Evolutionary conservation across 2,329 filamentous ascomycete species (phyloP).

Genomic region (Juglanconis oblonga): DNA sequence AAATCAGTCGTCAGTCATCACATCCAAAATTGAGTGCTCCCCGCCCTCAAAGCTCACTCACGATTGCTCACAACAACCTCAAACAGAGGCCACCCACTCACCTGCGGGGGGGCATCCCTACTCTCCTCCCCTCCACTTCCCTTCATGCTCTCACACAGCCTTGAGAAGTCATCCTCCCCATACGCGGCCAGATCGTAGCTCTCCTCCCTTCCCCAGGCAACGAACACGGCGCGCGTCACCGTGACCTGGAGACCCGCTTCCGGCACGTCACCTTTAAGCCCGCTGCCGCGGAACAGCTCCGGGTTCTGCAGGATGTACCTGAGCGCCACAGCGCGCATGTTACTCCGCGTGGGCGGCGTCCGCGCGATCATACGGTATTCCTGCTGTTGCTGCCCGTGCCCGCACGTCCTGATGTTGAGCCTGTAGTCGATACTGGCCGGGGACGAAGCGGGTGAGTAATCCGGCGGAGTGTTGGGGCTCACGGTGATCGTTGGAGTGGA

Average conservation of each 20-base stretch:
- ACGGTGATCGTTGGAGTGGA: slow-evolving; percentile 1
- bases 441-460: neutral
- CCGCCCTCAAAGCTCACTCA: neutral
- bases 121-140: neutral
- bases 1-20: neutral
- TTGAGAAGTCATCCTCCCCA: slow-evolving; percentile 11
- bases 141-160: slow-evolving; percentile 3
- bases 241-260: neutral
- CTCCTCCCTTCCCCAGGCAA: neutral
- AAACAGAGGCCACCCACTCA: slow-evolving; percentile 6
- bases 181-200: slow-evolving; percentile 14
- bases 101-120: neutral
- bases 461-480: neutral
- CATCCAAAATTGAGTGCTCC: no score
- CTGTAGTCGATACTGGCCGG: slow-evolving; percentile 11
- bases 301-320: slow-evolving; percentile 3
- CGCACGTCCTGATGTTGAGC: slow-evolving; percentile 9
- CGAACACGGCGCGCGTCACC: slow-evolving; percentile 11
- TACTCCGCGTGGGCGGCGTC: slow-evolving; percentile 8
- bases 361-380: slow-evolving; percentile 11
- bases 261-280: neutral
- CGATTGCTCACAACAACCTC: slow-evolving; percentile 8
- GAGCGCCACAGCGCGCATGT: slow-evolving; percentile 12
- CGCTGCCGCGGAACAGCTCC: neutral
- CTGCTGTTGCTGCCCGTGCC: neutral